A percentile compares a stretch with the other conserved stretches of the same genome.
Evolutionary conservation across 345 rosid genomes (phyloP).

Genomic region (Salix viminalis): DNA sequence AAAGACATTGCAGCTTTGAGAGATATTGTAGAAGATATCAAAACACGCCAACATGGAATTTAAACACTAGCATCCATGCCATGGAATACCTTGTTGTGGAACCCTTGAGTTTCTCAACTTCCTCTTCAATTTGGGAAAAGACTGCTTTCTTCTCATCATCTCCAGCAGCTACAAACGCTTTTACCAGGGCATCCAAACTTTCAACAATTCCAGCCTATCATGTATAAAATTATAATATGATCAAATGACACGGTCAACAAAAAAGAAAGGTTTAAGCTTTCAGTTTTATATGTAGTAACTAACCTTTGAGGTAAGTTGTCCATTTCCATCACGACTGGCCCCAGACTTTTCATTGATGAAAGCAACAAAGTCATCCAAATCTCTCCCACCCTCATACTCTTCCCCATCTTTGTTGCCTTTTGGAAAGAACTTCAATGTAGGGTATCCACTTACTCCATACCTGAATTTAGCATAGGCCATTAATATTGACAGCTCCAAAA

Average conservation of each 20-base stretch:
- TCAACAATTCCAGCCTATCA: conserved; percentile 80
- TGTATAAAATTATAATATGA: not conserved
- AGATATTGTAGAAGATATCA: not conserved
- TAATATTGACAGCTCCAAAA: not conserved
- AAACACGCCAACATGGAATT: not conserved
- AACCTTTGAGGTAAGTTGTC: conserved; percentile 78
- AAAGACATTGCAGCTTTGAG: not conserved
- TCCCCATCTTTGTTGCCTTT: conserved; percentile 90
- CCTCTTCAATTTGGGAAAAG: conserved; percentile 63
- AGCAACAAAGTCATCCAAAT: conserved; percentile 76
- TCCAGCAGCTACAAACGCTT: conserved; percentile 74
- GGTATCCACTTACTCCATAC: conserved; percentile 88
- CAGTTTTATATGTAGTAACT: not conserved
- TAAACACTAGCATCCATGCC: not conserved
- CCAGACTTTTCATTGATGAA: conserved; percentile 83
- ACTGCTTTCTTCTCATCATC: conserved; percentile 68
- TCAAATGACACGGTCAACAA: not conserved
- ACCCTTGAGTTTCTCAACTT: conserved; percentile 69
- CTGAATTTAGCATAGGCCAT: conserved; percentile 28
- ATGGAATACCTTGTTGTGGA: conserved; percentile 50
- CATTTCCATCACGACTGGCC: conserved; percentile 82
- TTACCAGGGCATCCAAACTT: conserved; percentile 70
- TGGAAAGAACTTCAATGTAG: conserved; percentile 88
- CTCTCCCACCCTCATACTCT: conserved; percentile 88
- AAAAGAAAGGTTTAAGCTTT: not conserved